Base-by-base conservation (phyloP, 2,329 filamentous ascomycete genomes). In the Aspergillus novofumigatus region DNA sequence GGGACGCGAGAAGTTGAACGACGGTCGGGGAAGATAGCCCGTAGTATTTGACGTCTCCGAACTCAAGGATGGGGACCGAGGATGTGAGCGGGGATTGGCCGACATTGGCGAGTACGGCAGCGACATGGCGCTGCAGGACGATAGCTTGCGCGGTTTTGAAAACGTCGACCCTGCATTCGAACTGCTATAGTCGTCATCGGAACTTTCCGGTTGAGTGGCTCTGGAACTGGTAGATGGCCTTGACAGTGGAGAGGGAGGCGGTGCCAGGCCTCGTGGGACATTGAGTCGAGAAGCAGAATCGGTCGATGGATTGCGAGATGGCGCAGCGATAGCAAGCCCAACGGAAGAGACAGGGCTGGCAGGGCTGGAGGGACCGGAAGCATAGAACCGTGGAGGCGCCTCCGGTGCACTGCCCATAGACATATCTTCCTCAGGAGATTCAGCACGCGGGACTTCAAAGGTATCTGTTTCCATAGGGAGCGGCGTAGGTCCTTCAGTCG, bases 1-100 rank as follows among this genome's bases (percentile, higher is more conserved):
- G 0, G 94, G 94, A 47, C 94, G 84, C 0, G 94, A 97, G 72
- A 97, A 97, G 75, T 99, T 97, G 76, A 95, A 93, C 0, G 89
- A 86, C 0, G 91, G 89, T 17, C 88, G 84, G 11, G 87, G 85
- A 38, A 92, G 75, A 29, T 79, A 75, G 35, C 74, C 76, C 11
- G 83, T 80, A 50, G 77, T 82, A 48, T 82, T 81, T 1, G 92
- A 96, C 52, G 85, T 84, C 60, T 96, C 91, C 1, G 93, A 97
- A 59, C 86, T 87, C 41, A 91, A 82, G 0, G 94, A 97, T 1
- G 92, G 91, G 1, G 92, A 96, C 67, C 92, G 84, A 57, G 86
- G 84, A 65, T 87, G 83, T 28, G 85, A 80, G 17, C 83, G 80
- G 57, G 83, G 74, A 52, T 80, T 82, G 1, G 88, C 87, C 25